A percentile compares a stretch with the other conserved stretches of the same genome.
phyloP scores from a whole-genome alignment of 164 flowering plant genomes.

The Paratinospora sagittata region DNA sequence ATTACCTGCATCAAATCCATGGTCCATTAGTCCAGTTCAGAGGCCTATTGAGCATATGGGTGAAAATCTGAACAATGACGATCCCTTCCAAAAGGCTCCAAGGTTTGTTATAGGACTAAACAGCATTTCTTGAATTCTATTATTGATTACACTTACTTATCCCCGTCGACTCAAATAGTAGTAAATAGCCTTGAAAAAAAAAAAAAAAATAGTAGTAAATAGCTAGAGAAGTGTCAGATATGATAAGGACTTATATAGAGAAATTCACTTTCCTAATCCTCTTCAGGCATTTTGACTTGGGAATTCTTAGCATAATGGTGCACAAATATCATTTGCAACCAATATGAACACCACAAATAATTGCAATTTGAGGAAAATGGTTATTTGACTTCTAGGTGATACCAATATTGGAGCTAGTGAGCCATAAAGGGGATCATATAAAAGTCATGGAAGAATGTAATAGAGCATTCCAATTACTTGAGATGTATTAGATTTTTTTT shows the following conservation, averaged over 20 bases:
- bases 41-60: constrained; percentile 35
- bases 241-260: background rate
- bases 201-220: no score
- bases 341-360: background rate
- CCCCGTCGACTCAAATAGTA: background rate
- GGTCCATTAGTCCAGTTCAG: constrained; percentile 57
- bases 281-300: background rate
- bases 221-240: background rate
- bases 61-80: constrained; percentile 57
- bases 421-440: no score
- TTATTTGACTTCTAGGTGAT: background rate
- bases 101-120: constrained; percentile 34
- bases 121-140: background rate
- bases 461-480: no score
- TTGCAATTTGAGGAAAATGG: background rate
- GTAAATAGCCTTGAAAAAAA: no score
- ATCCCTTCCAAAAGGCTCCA: constrained; percentile 37
- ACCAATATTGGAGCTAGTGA: no score
- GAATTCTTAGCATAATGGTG: background rate
- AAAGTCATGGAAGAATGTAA: no score
- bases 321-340: background rate
- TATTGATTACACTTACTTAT: background rate
- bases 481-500: no score
- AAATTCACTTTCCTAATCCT: background rate
- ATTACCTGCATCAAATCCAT: constrained; percentile 47